Conservation (phyloP, 306 rosid genomes). For the Quercus berberidifolia region DNA sequence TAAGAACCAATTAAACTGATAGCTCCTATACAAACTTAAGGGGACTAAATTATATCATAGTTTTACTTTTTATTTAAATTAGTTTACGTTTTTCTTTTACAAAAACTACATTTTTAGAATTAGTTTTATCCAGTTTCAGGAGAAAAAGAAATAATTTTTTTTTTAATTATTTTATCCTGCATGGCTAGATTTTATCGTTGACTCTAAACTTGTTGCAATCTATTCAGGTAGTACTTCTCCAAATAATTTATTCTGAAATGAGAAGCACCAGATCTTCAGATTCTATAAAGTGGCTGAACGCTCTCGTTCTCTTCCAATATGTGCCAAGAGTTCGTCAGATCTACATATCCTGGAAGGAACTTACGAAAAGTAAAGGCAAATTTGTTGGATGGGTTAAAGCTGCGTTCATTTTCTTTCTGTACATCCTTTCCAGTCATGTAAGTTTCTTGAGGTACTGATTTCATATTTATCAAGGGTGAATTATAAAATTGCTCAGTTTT, state of each 20-base stretch:
- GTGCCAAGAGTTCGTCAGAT: conserved; percentile 75
- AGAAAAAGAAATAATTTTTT: too few species aligned
- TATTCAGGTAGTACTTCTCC: conserved; percentile 57
- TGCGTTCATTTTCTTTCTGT: conserved; percentile 81
- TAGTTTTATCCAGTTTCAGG: too few species aligned
- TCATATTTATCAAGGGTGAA: neutral
- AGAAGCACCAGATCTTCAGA: conserved; percentile 47
- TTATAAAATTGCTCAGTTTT: too few species aligned
- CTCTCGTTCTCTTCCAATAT: conserved; percentile 68
- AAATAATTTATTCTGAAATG: conserved; percentile 58
- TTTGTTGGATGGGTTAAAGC: conserved; percentile 95
- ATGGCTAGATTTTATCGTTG: too few species aligned
- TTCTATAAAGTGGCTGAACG: conserved; percentile 71
- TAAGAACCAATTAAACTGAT: too few species aligned
- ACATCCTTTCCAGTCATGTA: conserved; percentile 97
- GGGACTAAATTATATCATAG: too few species aligned
- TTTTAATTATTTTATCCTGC: too few species aligned
- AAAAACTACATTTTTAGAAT: too few species aligned
- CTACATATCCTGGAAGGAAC: conserved; percentile 78
- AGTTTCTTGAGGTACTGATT: conserved; percentile 25
- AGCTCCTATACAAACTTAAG: too few species aligned
- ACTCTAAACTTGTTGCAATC: neutral
- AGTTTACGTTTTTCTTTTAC: too few species aligned
- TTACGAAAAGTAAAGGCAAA: conserved; percentile 73
- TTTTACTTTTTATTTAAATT: too few species aligned